Evolutionary conservation across 768 basidiomycete species (phyloP), one percentile per base, ranked within the genome.

Genomic region (Termitomyces bulborhizus): DNA sequence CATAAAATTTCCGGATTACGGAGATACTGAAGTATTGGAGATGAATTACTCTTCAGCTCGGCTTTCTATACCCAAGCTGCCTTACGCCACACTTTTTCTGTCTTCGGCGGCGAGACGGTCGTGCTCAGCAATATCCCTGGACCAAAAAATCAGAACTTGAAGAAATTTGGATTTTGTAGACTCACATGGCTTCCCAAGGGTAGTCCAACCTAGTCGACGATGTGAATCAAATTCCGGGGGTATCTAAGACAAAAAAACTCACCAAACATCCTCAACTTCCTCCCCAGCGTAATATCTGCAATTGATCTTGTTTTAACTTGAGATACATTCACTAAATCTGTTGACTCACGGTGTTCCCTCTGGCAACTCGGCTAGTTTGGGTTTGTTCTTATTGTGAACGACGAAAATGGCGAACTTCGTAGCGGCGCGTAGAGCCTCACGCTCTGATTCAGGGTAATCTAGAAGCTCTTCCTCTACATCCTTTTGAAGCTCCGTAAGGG

Each of bases 321-420:
- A 46, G 29, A 53, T 18, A 44, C 53, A 1, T 34, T 37, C 48
- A 46, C 39, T 13, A 31, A 46, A 40, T 18, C 3, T 8, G 12
- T 45, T 3, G 8, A 71, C 83, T 66, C 66, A 92, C 88, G 78
- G 80, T 27, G 78, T 75, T 56, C 82, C 81, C 1, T 75, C 62
- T 3, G 93, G 90, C 37, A 99, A 72, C 44, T 82, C 71, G 27
- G 84, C 94, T 36, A 85, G 67, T 73, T 99, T 99, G 32, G 77
- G 74, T 73, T 98, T 98, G 57, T 84, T 76, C 74, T 98, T 98
- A 76, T 94, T 92, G 71, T 94, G 90, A 26, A 95, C 91, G 46
- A 98, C 96, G 65, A 98, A 99, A 60, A 98, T 76, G 1, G 83
- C 95, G 57, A 99, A 93, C 67, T 88, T 76, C 27, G 96, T 94